These are phyloP conservation scores for Aschersonia sp. DNA, from an alignment of 2,329 filamentous ascomycete species.

Conservation along the genomic window DNA sequence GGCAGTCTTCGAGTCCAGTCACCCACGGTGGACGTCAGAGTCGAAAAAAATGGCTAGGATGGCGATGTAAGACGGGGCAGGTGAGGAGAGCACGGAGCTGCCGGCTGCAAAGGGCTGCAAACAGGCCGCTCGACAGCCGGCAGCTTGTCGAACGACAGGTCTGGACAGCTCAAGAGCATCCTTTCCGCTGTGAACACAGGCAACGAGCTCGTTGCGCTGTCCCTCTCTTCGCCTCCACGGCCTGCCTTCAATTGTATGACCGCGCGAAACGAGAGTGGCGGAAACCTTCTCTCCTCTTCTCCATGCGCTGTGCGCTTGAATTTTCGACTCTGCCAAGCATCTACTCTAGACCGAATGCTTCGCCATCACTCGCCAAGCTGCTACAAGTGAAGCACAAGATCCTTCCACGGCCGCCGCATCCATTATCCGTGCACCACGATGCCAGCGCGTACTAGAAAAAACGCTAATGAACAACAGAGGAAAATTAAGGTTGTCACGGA, in stretches of 20 bases:
- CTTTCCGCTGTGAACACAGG: too few species aligned
- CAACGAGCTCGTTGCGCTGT: neutral
- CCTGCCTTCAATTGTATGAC: too few species aligned
- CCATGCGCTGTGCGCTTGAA: neutral
- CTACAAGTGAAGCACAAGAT: neutral
- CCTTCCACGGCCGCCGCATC: constrained; percentile 1
- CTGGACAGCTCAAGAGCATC: neutral
- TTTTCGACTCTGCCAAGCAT: neutral
- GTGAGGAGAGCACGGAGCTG: neutral
- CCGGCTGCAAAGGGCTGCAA: constrained; percentile 2
- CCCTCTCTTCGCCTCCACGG: too few species aligned
- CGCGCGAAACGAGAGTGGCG: too few species aligned
- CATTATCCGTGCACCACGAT: constrained; percentile 2
- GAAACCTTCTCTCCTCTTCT: too few species aligned
- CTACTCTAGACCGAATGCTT: neutral
- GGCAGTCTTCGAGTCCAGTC: too few species aligned
- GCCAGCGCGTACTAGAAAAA: constrained; percentile 4
- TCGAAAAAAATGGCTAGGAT: neutral
- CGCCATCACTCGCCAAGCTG: neutral
- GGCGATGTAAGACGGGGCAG: neutral
- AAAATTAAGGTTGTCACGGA: constrained; percentile 87
- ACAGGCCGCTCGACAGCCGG: constrained; percentile 1
- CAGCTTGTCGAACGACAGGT: neutral
- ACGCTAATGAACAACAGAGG: constrained; percentile 44
- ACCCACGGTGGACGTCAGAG: neutral